Evolutionary conservation across 2,329 filamentous ascomycete species (phyloP).

Genomic region (Gnomoniopsis smithogilvyi): DNA sequence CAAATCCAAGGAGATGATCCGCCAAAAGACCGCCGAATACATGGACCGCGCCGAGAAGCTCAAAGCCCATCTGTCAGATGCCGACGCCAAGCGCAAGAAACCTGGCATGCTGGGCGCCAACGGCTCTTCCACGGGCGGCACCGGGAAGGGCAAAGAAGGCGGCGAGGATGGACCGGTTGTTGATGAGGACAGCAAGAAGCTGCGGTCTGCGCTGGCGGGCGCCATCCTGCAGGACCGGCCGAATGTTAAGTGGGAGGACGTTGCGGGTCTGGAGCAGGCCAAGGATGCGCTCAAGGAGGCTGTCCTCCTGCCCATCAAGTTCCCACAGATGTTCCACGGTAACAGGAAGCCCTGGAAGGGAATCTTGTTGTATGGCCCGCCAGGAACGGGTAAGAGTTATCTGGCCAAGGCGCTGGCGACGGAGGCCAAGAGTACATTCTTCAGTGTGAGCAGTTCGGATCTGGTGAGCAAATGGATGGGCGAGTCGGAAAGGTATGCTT

Average conservation of each 20-base stretch:
- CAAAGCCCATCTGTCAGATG: slow-evolving; percentile 80
- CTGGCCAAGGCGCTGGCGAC: slow-evolving; percentile 96
- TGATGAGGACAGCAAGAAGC: slow-evolving; percentile 93
- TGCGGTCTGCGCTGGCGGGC: slow-evolving; percentile 83
- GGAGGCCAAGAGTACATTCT: slow-evolving; percentile 98
- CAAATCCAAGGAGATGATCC: slow-evolving; percentile 95
- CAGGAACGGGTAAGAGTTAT: slow-evolving; percentile 96
- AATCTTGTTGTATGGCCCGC: slow-evolving; percentile 91
- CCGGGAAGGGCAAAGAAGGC: slow-evolving; percentile 55
- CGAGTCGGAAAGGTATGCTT: slow-evolving; percentile 82
- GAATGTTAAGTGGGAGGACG: slow-evolving; percentile 97
- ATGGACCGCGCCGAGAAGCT: slow-evolving; percentile 99
- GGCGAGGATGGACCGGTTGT: slow-evolving; percentile 52
- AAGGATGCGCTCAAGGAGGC: slow-evolving; percentile 98
- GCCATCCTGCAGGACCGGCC: slow-evolving; percentile 94
- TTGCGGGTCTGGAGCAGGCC: slow-evolving; percentile 87
- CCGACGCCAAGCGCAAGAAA: slow-evolving; percentile 68
- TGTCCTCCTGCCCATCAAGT: slow-evolving; percentile 96
- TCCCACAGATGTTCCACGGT: slow-evolving; percentile 91
- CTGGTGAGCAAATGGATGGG: slow-evolving; percentile 99
- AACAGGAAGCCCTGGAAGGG: slow-evolving; percentile 99
- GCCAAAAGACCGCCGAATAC: slow-evolving; percentile 91
- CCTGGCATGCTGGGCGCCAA: slow-evolving; percentile 70
- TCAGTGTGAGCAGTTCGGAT: slow-evolving; percentile 96
- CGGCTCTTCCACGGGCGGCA: slow-evolving; percentile 61